These are phyloP conservation scores for Papilionanthe hybrid DNA, from an alignment of 116 monocot species.

Conservation along the genomic window DNA sequence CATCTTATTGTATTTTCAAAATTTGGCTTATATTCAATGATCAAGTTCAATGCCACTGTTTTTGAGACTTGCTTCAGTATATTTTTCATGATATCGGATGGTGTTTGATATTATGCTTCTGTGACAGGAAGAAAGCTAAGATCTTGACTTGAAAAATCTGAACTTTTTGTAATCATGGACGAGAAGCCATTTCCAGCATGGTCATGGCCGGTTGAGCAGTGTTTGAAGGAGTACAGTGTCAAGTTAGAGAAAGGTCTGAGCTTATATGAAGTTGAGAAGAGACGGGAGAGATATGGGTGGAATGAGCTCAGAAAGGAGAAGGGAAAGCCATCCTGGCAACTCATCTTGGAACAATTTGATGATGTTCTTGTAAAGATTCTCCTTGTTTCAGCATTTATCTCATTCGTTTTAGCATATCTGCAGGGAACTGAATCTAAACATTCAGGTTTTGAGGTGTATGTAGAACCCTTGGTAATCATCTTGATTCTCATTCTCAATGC, in stretches of 20 bases:
- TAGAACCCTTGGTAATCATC: slow-evolving; percentile 63
- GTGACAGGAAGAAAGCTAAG: background rate
- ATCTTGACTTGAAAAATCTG: background rate
- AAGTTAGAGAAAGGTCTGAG: slow-evolving; percentile 50
- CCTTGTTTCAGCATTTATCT: slow-evolving; percentile 56
- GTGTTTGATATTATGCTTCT: slow-evolving; percentile 15
- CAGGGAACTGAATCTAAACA: slow-evolving; percentile 27
- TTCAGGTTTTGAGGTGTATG: slow-evolving; percentile 39
- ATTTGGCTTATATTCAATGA: background rate
- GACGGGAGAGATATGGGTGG: slow-evolving; percentile 45
- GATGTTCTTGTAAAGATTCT: slow-evolving; percentile 73
- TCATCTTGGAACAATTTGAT: slow-evolving; percentile 58
- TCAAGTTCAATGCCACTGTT: background rate
- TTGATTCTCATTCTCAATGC: slow-evolving; percentile 62
- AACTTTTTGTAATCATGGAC: slow-evolving; percentile 22
- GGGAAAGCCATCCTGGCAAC: slow-evolving; percentile 56
- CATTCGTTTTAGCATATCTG: slow-evolving; percentile 42
- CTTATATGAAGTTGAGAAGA: slow-evolving; percentile 44
- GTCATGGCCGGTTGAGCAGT: slow-evolving; percentile 53
- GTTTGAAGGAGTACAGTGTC: slow-evolving; percentile 59
- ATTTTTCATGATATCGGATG: background rate
- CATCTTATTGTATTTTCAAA: background rate
- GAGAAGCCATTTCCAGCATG: slow-evolving; percentile 54
- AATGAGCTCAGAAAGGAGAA: slow-evolving; percentile 62
- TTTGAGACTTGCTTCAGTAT: too few relatives aligned